These are phyloP conservation scores for Lepidium africanum DNA, from an alignment of 345 rosid genomes.

Conservation along the genomic window DNA sequence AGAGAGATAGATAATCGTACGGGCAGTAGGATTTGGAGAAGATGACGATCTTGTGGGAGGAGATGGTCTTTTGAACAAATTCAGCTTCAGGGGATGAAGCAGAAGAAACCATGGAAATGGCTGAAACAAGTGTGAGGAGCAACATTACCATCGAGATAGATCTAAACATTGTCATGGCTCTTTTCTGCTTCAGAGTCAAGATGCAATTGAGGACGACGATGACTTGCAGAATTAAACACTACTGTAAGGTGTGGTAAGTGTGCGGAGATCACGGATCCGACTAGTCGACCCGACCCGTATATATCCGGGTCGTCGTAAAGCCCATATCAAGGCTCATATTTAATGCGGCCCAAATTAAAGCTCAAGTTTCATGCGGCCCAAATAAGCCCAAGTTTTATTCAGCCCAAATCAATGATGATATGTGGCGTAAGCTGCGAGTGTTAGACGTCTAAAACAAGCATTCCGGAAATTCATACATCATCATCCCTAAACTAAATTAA, in stretches of 20 bases:
- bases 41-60: constrained; percentile 82
- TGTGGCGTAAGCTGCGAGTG: background rate
- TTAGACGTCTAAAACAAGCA: background rate
- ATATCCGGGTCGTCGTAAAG: background rate
- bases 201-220: background rate
- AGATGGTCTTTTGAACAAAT: constrained; percentile 68
- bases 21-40: constrained; percentile 99
- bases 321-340: background rate
- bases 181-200: background rate
- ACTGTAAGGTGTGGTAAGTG: background rate
- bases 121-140: constrained; percentile 5
- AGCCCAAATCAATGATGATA: background rate
- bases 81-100: constrained; percentile 35
- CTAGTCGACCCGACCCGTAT: background rate
- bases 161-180: constrained; percentile 20
- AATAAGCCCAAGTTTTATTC: no score
- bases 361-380: background rate
- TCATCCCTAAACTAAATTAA: background rate
- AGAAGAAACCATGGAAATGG: constrained; percentile 19
- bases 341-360: background rate
- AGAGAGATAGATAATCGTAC: constrained; percentile 26
- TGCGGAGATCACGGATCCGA: background rate
- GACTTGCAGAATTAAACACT: background rate
- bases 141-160: constrained; percentile 10
- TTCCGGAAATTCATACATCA: background rate